Evolutionary conservation across 441 rosid species (phyloP).

Genomic region (Dalechampia spathulata): DNA sequence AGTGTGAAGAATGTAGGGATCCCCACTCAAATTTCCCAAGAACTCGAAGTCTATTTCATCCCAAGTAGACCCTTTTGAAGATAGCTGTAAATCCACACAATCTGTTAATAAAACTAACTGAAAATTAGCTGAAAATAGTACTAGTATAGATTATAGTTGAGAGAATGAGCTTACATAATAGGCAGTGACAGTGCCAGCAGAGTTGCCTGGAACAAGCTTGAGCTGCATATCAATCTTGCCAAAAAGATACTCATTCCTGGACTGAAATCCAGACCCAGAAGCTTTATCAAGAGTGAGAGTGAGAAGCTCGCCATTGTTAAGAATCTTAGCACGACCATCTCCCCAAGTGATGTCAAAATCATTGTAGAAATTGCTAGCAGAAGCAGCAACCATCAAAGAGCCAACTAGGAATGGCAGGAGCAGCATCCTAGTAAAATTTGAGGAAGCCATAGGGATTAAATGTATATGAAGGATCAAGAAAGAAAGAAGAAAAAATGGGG

Average conservation of each 20-base stretch:
- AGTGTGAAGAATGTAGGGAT: constrained; percentile 57
- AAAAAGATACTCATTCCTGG: constrained; percentile 33
- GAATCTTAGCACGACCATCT: constrained; percentile 34
- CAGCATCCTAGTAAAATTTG: not conserved
- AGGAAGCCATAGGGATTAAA: not conserved
- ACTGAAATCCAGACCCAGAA: constrained; percentile 49
- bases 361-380: constrained; percentile 18
- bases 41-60: constrained; percentile 64
- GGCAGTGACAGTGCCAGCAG: constrained; percentile 47
- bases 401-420: constrained; percentile 1
- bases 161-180: constrained; percentile 24
- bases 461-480: too few species aligned
- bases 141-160: too few species aligned
- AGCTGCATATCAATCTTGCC: constrained; percentile 25
- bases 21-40: constrained; percentile 45
- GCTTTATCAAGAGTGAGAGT: constrained; percentile 32
- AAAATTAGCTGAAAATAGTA: too few species aligned
- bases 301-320: constrained; percentile 37
- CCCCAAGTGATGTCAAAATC: constrained; percentile 51
- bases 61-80: constrained; percentile 25
- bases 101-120: too few species aligned
- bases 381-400: constrained; percentile 12
- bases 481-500: not conserved
- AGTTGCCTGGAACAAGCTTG: constrained; percentile 48
- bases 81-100: not conserved